Evolutionary conservation across 2,329 filamentous ascomycete genomes (phyloP).

Genomic region (Fusarium setosum): DNA sequence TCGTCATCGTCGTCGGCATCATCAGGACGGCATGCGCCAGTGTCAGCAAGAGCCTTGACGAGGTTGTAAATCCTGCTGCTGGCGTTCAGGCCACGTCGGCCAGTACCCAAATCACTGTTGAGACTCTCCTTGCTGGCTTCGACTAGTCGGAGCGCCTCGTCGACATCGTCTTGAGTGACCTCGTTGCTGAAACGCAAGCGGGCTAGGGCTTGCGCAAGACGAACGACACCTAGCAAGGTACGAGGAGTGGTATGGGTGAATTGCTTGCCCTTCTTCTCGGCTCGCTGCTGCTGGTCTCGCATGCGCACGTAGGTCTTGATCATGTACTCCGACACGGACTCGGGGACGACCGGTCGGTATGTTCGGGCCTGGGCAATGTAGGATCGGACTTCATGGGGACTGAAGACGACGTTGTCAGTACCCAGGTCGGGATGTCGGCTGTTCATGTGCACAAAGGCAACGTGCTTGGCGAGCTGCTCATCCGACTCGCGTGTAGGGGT

Average conservation of each 20-base stretch:
- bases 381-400: constrained; percentile 91
- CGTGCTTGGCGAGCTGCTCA: constrained; percentile 93
- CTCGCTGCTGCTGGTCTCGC: constrained; percentile 89
- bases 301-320: constrained; percentile 96
- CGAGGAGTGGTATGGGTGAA: constrained; percentile 95
- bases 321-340: constrained; percentile 92
- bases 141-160: constrained; percentile 90
- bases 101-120: constrained; percentile 73
- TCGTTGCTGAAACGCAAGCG: constrained; percentile 88
- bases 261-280: constrained; percentile 90
- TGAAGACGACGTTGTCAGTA: constrained; percentile 77
- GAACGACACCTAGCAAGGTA: constrained; percentile 91
- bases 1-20: constrained; percentile 66
- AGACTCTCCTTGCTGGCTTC: constrained; percentile 95
- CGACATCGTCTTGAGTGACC: constrained; percentile 92
- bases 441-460: constrained; percentile 97
- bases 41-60: constrained; percentile 87
- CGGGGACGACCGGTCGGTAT: constrained; percentile 87
- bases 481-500: constrained; percentile 90
- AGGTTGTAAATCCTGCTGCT: constrained; percentile 95
- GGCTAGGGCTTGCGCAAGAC: constrained; percentile 92
- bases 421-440: constrained; percentile 86
- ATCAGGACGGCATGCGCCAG: constrained; percentile 85
- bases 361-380: constrained; percentile 94
- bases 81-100: constrained; percentile 78